Evolutionary conservation across 371 early-diverging fungal genomes (phyloP), one percentile per base, ranked within the genome.

Genomic region (Mortierella sp.): DNA sequence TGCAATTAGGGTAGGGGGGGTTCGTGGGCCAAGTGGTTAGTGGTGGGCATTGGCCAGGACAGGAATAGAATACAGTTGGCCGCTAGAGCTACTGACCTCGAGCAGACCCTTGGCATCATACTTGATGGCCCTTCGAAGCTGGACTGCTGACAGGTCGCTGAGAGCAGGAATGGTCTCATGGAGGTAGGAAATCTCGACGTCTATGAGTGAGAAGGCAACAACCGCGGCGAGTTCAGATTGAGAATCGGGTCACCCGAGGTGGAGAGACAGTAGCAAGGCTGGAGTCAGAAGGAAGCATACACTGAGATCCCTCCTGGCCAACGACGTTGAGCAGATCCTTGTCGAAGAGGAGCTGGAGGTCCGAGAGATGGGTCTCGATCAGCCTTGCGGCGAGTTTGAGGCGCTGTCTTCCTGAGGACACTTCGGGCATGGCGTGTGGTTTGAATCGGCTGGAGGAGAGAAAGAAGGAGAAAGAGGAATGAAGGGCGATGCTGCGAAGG

Each of bases 101-200:
- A 69, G 68, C 19, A 16, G 23, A 26, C 57, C 59, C 30, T 65
- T 65, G 19, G 76, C 65, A 24, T 69, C 76, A 51, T 65, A 69
- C 39, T 76, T 76, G 62, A 74, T 65, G 13, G 70, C 70, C 2
- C 76, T 61, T 43, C 69, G 60, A 41, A 74, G 38, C 39, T 74
- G 76, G 6, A 58, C 54, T 26, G 47, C 24, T 23, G 42, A 50
- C 28, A 68, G 49, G 7, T 65, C 76, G 18, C 18, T 39, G 3
- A 69, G 61, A 10, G 27, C 61, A 3, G 69, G 62, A 46, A 64
- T 46, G 9, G 45, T 47, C 12, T 61, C 66, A 31, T 65, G 69
- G 24, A 74, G 48, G 21, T 49, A 48, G 1, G 23, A 23, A 26
- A 74, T 28, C 8, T 64, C 54, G n/a, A 69, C 46, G 27, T 68